Conservation (phyloP, 2,329 filamentous ascomycete species). For the Periconia sp. region DNA sequence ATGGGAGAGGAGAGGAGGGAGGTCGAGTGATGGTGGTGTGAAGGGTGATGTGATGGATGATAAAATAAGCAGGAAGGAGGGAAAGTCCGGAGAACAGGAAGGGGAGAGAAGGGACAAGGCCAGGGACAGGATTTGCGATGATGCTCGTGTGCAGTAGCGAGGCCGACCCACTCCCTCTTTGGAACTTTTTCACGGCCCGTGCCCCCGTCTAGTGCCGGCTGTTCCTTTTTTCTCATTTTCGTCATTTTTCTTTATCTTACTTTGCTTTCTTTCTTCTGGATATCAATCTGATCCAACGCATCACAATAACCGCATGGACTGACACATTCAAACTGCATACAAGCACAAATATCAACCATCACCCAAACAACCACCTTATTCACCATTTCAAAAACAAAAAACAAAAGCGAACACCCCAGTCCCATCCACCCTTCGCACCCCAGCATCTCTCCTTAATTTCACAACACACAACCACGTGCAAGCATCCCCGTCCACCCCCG, state of each 20-base stretch:
- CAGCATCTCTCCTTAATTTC: slow-evolving; percentile 23
- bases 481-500: slow-evolving; percentile 17
- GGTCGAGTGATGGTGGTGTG: not conserved
- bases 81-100: slow-evolving; percentile 1
- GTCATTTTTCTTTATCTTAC: not conserved
- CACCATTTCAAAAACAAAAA: too few relatives aligned
- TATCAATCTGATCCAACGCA: too few relatives aligned
- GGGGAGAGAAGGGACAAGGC: slow-evolving; percentile 6
- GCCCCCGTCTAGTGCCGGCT: not conserved
- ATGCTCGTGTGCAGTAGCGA: slow-evolving; percentile 20
- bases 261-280: too few relatives aligned
- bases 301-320: too few relatives aligned
- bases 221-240: not conserved
- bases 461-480: too few relatives aligned
- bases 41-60: not conserved
- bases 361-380: too few relatives aligned
- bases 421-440: slow-evolving; percentile 4
- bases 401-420: not conserved
- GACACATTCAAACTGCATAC: too few relatives aligned
- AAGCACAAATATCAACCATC: too few relatives aligned
- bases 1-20: not conserved
- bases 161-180: not conserved
- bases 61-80: not conserved
- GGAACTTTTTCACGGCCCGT: not conserved
- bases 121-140: slow-evolving; percentile 19